Evolutionary conservation across 2,329 filamentous ascomycete species (phyloP).

Genomic region (Decorospora gaudefroyi): DNA sequence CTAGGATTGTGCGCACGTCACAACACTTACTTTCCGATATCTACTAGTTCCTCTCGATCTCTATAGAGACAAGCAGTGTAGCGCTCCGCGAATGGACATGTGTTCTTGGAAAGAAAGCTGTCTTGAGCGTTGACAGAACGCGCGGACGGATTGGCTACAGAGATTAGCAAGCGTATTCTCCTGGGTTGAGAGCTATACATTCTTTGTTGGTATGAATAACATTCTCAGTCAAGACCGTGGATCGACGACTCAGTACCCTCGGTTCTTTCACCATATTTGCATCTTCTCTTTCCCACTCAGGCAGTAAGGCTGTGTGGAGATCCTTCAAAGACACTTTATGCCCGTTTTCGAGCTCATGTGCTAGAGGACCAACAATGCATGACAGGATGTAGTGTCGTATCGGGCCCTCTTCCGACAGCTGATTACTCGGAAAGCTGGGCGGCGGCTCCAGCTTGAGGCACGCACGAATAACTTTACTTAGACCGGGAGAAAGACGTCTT

Average conservation of each 20-base stretch:
- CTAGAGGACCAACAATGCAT: neutral
- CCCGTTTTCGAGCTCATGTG: neutral
- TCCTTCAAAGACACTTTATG: neutral
- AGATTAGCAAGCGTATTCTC: no score
- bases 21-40: no score
- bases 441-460: neutral
- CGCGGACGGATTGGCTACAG: no score
- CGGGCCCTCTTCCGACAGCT: neutral
- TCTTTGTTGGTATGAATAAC: neutral
- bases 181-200: no score
- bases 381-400: conserved; percentile 3
- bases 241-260: neutral
- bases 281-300: neutral
- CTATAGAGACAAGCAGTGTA: neutral
- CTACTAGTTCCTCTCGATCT: no score
- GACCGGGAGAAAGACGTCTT: neutral
- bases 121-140: no score
- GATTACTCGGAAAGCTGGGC: neutral
- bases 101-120: no score
- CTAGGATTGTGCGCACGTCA: no score
- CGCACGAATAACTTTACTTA: neutral
- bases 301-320: neutral
- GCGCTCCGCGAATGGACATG: neutral
- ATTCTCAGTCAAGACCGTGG: neutral
- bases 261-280: neutral